A percentile compares a stretch with the other conserved stretches of the same genome.
Evolutionary conservation across 164 flowering plant species (phyloP).

Genomic region (Santalum album): DNA sequence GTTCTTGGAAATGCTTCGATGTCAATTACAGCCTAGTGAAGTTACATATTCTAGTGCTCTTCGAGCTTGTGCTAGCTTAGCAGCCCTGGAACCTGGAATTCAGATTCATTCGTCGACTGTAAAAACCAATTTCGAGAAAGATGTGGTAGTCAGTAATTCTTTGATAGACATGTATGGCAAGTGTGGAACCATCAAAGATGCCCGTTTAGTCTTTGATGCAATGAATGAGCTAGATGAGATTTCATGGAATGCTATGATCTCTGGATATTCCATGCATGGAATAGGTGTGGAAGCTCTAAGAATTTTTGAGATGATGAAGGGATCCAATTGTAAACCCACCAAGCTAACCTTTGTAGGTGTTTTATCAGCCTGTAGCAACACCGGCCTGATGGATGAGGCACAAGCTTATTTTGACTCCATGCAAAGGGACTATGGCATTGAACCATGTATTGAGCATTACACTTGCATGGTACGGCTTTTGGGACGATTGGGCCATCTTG

Average conservation of each 20-base stretch:
- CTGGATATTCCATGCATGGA: constrained; percentile 83
- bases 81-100: constrained; percentile 58
- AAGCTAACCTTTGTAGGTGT: constrained; percentile 71
- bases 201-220: constrained; percentile 46
- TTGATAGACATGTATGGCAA: constrained; percentile 93
- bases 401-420: constrained; percentile 54
- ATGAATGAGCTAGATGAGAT: constrained; percentile 43
- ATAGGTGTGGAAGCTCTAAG: constrained; percentile 52
- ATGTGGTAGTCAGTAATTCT: constrained; percentile 47
- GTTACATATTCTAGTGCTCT: constrained; percentile 75
- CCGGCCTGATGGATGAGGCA: constrained; percentile 56
- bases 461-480: constrained; percentile 87
- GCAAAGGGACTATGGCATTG: constrained; percentile 44
- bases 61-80: constrained; percentile 68
- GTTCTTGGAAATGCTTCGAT: constrained; percentile 47
- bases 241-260: constrained; percentile 87
- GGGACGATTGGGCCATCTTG: constrained; percentile 60
- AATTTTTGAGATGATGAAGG: constrained; percentile 51
- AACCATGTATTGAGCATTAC: constrained; percentile 81
- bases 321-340: constrained; percentile 40
- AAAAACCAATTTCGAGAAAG: constrained; percentile 43
- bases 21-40: constrained; percentile 38
- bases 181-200: constrained; percentile 69
- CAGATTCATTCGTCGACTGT: constrained; percentile 56
- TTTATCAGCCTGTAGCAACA: constrained; percentile 78